Conservation (phyloP, 306 rosid species). For the Trifolium pratense region DNA sequence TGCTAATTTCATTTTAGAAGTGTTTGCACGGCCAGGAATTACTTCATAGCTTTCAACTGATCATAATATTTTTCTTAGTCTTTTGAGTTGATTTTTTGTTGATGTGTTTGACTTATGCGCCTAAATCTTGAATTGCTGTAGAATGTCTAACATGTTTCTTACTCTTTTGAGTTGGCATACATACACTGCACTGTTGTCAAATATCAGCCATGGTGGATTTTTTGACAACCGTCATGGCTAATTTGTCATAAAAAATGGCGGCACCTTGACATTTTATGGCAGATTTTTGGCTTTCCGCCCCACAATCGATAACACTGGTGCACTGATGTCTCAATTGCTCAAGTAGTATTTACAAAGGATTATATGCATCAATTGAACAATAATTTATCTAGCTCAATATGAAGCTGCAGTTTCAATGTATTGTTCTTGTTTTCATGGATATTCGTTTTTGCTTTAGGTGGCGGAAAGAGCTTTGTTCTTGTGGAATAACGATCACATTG, state of each 20-base stretch:
- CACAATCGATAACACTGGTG: background rate
- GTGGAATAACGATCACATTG: constrained; percentile 82
- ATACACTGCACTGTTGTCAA: background rate
- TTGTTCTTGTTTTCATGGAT: constrained; percentile 17
- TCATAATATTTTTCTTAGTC: background rate
- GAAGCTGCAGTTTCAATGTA: constrained; percentile 1
- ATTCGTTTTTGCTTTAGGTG: constrained; percentile 53
- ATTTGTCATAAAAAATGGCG: no score
- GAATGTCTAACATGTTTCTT: background rate
- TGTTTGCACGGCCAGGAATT: constrained; percentile 18
- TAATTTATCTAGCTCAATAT: constrained; percentile 14
- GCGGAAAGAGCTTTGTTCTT: constrained; percentile 83
- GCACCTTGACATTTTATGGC: no score
- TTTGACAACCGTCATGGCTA: no score
- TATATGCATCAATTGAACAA: constrained; percentile 3
- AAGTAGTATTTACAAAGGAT: constrained; percentile 4
- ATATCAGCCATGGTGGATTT: no score
- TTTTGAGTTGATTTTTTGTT: background rate
- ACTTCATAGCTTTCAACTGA: background rate
- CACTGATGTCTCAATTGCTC: constrained; percentile 23
- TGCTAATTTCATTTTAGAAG: constrained; percentile 14
- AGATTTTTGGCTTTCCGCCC: no score
- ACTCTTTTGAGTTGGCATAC: constrained; percentile 1
- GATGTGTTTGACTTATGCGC: background rate
- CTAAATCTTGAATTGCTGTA: background rate